These are phyloP conservation scores for Metschnikowia vanudenii DNA, from an alignment of 805 yeast species.

Conservation along the genomic window DNA sequence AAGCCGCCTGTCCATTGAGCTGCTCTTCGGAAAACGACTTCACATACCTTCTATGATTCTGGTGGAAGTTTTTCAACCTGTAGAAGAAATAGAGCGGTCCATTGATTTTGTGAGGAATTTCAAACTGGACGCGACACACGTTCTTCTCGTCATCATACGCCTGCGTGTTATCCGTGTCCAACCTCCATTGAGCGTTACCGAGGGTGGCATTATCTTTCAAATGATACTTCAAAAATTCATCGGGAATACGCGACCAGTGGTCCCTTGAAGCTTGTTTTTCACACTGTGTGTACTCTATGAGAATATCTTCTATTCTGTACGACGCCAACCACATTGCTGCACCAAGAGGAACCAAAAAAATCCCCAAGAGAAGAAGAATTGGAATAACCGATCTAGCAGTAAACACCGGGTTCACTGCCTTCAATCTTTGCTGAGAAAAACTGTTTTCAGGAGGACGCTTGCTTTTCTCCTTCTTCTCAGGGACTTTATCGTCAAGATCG, in stretches of 20 bases:
- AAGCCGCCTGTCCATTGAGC: slow-evolving; percentile 40
- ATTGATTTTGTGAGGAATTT: slow-evolving; percentile 31
- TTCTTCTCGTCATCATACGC: slow-evolving; percentile 48
- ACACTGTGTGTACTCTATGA: slow-evolving; percentile 44
- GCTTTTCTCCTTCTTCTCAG: slow-evolving; percentile 42
- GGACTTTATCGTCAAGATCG: slow-evolving; percentile 39
- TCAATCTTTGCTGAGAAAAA: slow-evolving; percentile 55
- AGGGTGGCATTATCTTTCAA: slow-evolving; percentile 22
- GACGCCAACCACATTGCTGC: slow-evolving; percentile 49
- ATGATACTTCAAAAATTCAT: slow-evolving; percentile 40
- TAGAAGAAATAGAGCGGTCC: slow-evolving; percentile 45
- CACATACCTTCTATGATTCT: slow-evolving; percentile 45
- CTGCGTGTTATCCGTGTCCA: slow-evolving; percentile 41
- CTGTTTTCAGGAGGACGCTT: slow-evolving; percentile 65
- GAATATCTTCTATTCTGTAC: slow-evolving; percentile 36
- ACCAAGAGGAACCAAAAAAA: slow-evolving; percentile 43
- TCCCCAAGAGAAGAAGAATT: slow-evolving; percentile 36
- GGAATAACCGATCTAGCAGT: slow-evolving; percentile 45
- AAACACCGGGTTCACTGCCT: slow-evolving; percentile 48
- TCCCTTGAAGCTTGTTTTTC: slow-evolving; percentile 32
- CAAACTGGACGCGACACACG: slow-evolving; percentile 45
- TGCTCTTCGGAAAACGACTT: slow-evolving; percentile 46
- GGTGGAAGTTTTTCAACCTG: slow-evolving; percentile 40
- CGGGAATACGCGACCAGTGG: slow-evolving; percentile 38
- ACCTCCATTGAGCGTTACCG: slow-evolving; percentile 36